Percentiles rank a stretch among this genome's conserved stretches.
Conservation (phyloP, 257 asterid genomes). For the Pogostemon cablin region DNA sequence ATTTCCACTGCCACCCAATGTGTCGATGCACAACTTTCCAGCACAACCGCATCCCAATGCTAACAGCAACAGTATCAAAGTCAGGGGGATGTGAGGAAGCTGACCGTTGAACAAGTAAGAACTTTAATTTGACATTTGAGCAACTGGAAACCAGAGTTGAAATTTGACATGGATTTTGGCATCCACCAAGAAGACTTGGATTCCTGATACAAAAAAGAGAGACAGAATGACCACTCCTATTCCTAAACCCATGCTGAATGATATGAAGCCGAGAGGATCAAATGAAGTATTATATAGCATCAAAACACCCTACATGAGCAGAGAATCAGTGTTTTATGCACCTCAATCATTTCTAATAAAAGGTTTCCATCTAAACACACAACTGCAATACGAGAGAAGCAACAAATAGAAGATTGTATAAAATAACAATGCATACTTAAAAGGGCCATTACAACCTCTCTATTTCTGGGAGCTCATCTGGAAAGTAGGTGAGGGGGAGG, state of each 20-base stretch:
- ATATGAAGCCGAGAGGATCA: background rate
- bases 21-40: slow-evolving; percentile 79
- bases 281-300: background rate
- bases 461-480: too few relatives aligned
- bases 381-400: too few relatives aligned
- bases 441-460: background rate
- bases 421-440: background rate
- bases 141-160: slow-evolving; percentile 68
- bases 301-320: background rate
- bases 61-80: slow-evolving; percentile 65
- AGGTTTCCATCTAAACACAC: too few relatives aligned
- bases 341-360: too few relatives aligned
- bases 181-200: slow-evolving; percentile 81
- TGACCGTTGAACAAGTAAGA: slow-evolving; percentile 68
- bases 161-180: slow-evolving; percentile 60
- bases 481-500: too few relatives aligned
- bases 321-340: too few relatives aligned
- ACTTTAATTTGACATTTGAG: slow-evolving; percentile 65
- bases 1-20: slow-evolving; percentile 79
- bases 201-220: slow-evolving; percentile 42
- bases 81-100: slow-evolving; percentile 71
- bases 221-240: background rate
- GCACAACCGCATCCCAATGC: slow-evolving; percentile 69
- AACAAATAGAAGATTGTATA: too few relatives aligned
- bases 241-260: background rate